Conservation (phyloP, 176 grass and related monocot genomes). For the Aegilops umbellulata region DNA sequence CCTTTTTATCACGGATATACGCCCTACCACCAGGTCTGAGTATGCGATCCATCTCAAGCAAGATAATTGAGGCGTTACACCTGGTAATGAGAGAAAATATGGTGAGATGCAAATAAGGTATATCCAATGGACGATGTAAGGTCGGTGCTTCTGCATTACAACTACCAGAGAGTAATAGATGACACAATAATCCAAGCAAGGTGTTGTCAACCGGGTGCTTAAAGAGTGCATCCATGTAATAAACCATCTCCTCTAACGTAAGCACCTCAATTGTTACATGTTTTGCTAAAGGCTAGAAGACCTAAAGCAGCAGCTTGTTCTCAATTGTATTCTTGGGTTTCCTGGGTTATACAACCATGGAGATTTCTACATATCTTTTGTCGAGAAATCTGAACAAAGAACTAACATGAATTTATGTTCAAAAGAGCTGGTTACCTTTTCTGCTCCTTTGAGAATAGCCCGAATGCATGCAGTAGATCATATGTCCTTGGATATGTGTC, state of each 20-base stretch:
- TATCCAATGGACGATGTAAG: not conserved
- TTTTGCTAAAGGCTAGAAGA: not conserved
- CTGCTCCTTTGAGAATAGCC: conserved; percentile 79
- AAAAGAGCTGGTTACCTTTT: conserved; percentile 55
- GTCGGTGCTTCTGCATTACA: not conserved
- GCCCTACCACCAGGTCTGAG: conserved; percentile 67
- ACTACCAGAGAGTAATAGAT: not conserved
- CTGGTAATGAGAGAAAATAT: conserved; percentile 31
- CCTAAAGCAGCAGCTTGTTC: not conserved
- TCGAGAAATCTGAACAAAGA: conserved; percentile 1
- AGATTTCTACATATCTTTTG: not conserved
- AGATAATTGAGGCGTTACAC: conserved; percentile 77
- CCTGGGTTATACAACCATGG: not conserved
- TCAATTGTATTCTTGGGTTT: not conserved
- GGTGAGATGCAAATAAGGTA: not conserved
- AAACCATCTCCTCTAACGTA: not conserved
- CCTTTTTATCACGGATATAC: conserved; percentile 69
- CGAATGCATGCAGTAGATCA: conserved; percentile 76
- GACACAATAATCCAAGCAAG: not conserved
- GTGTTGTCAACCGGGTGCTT: not conserved
- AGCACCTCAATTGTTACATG: not conserved
- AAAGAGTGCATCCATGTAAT: not conserved
- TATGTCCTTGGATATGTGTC: conserved; percentile 99
- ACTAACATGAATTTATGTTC: not conserved
- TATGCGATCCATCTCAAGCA: conserved; percentile 93